Conservation (phyloP, 2,329 filamentous ascomycete genomes). For the Calonectria naviculata region DNA sequence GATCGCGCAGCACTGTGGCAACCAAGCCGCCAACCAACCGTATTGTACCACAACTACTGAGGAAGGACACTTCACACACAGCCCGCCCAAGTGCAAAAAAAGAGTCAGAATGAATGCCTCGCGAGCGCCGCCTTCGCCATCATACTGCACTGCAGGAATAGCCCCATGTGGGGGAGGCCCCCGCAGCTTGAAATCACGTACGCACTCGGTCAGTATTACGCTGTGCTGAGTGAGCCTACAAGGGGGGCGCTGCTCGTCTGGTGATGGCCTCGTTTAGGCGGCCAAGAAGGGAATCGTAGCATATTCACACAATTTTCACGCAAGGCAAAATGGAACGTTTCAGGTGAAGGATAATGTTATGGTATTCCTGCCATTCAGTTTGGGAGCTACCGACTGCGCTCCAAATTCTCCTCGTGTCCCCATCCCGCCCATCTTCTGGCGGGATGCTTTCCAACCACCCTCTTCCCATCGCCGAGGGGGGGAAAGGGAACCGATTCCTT, state of each 20-base stretch:
- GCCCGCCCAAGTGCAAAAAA: no score
- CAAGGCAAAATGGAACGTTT: background rate
- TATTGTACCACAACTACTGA: background rate
- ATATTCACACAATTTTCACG: background rate
- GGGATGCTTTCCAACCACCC: slow-evolving; percentile 9
- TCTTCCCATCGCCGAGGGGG: slow-evolving; percentile 13
- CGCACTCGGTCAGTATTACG: background rate
- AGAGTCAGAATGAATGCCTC: no score
- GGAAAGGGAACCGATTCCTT: slow-evolving; percentile 8
- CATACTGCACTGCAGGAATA: background rate
- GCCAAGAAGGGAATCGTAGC: background rate
- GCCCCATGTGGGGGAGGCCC: slow-evolving; percentile 1
- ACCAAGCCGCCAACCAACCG: background rate
- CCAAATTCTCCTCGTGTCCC: slow-evolving; percentile 18
- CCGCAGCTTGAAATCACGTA: background rate
- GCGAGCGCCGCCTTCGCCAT: background rate
- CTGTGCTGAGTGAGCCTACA: slow-evolving; percentile 1
- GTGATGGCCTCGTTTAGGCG: slow-evolving; percentile 1
- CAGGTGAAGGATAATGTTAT: slow-evolving; percentile 39
- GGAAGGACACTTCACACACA: no score
- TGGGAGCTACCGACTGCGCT: slow-evolving; percentile 36
- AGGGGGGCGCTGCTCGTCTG: background rate
- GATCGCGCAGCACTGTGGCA: background rate
- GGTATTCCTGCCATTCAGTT: slow-evolving; percentile 52
- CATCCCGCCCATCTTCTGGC: slow-evolving; percentile 8